These are phyloP conservation scores for Cenchrus americanus DNA, from an alignment of 176 grass and related monocot genomes.

Conservation along the genomic window DNA sequence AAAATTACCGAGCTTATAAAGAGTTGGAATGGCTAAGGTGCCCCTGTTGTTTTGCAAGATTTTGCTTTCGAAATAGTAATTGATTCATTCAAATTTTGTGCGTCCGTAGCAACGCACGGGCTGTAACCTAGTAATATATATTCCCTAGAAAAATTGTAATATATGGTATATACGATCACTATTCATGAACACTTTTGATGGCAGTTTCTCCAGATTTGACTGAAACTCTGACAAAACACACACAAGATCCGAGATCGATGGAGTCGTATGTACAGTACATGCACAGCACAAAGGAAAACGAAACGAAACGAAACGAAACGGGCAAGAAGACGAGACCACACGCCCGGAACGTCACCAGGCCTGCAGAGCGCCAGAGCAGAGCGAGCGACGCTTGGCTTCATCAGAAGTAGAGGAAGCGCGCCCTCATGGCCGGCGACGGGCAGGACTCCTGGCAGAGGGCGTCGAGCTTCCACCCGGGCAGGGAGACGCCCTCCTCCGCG, in stretches of 20 bases:
- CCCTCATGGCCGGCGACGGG: slow-evolving; percentile 44
- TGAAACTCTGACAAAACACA: not conserved
- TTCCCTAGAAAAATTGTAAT: too few species aligned
- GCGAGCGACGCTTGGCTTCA: not conserved
- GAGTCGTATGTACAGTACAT: not conserved
- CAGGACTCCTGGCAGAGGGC: slow-evolving; percentile 61
- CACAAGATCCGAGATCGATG: not conserved
- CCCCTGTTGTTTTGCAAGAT: too few species aligned
- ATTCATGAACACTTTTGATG: not conserved
- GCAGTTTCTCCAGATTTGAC: not conserved
- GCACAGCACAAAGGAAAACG: not conserved
- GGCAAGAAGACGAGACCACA: too few species aligned
- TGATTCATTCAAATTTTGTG: too few species aligned
- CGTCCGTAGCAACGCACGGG: too few species aligned
- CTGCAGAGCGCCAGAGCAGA: not conserved
- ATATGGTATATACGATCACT: not conserved
- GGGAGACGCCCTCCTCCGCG: not conserved
- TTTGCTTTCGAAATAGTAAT: too few species aligned
- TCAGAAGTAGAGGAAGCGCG: slow-evolving; percentile 66
- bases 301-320: not conserved
- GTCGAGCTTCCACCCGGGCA: slow-evolving; percentile 85
- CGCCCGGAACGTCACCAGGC: not conserved
- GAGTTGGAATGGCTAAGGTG: too few species aligned
- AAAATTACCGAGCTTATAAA: too few species aligned
- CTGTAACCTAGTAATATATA: too few species aligned